Evolutionary conservation across 2,329 filamentous ascomycete genomes (phyloP), one percentile per base, ranked within the genome.

Genomic region (Acrocalymma vagum): DNA sequence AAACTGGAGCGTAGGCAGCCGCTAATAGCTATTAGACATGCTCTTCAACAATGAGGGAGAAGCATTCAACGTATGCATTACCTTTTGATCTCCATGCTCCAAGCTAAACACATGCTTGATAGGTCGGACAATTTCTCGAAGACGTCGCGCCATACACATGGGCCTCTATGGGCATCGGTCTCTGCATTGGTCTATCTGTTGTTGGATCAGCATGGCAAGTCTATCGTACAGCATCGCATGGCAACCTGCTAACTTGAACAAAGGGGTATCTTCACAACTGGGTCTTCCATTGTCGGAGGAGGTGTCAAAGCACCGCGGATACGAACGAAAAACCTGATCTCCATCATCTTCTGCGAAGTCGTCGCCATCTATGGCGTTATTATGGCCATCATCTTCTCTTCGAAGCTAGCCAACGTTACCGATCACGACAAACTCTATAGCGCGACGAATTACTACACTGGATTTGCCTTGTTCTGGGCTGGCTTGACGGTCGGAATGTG

Each of bases 321-420:
- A 75, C 90, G 94, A 71, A 99, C 94, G 52, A 99, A 99, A 85
- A 99, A 99, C 80, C 76, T 99, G 67, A 97, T 99, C 71, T 97
- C 93, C 63, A 99, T 99, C 74, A 97, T 99, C 76, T 99, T 99
- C 78, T 99, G 94, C 79, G 94, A 99, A 77, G 94, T 99, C 67
- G 94, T 99, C 65, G 94, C 94, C 73, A 99, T 99, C 73, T 99
- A 99, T 81, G 95, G 95, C 63, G 93, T 99, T 74, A 99, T 99
- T 76, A 99, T 99, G 91, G 88, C 92, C 62, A 99, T 99, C 70
- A 88, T 99, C 63, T 97, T 97, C 78, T 95, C 92, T 29, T 82
- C 92, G 48, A 95, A 96, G 74, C 76, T 99, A 60, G 81, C 82
- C 59, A 71, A 80, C 40, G 81, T 94, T 20, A 80, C 80, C 41